Evolutionary conservation across 441 rosid genomes (phyloP).

Genomic region (Euphorbia corollata): DNA sequence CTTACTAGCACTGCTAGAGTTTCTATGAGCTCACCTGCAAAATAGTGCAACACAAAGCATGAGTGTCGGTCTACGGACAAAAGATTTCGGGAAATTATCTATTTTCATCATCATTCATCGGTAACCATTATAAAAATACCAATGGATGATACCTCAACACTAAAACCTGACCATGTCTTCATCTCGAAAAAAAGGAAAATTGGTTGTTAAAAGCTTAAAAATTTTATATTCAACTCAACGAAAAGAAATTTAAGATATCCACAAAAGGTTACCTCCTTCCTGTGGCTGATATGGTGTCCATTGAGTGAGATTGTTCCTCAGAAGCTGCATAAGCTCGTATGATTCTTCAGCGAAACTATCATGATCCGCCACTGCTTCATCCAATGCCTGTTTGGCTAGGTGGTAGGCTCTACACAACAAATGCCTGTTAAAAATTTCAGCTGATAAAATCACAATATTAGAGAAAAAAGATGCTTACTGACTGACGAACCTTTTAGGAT

Average conservation of each 20-base stretch:
- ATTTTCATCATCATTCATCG: no score
- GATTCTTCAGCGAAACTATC: constrained; percentile 74
- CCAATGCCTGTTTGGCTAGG: constrained; percentile 80
- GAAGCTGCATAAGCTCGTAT: constrained; percentile 76
- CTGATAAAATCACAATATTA: background rate
- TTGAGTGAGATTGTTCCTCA: constrained; percentile 64
- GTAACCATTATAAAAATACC: no score
- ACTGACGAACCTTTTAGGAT: constrained; percentile 87
- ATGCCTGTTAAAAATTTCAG: constrained; percentile 10
- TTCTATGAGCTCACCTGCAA: no score
- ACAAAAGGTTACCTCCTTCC: constrained; percentile 47
- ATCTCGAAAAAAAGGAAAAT: background rate
- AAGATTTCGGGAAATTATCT: no score
- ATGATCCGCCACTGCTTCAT: constrained; percentile 64
- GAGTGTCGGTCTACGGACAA: no score
- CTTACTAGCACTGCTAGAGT: no score
- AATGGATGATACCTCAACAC: no score
- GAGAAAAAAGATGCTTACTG: background rate
- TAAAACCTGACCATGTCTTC: background rate
- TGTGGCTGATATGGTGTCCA: constrained; percentile 69
- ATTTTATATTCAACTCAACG: background rate
- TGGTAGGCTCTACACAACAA: constrained; percentile 55
- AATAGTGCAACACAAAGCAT: no score
- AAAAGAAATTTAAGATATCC: background rate
- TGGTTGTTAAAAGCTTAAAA: background rate